Evolutionary conservation across 345 rosid species (phyloP).

Genomic region (Acer saccharum): DNA sequence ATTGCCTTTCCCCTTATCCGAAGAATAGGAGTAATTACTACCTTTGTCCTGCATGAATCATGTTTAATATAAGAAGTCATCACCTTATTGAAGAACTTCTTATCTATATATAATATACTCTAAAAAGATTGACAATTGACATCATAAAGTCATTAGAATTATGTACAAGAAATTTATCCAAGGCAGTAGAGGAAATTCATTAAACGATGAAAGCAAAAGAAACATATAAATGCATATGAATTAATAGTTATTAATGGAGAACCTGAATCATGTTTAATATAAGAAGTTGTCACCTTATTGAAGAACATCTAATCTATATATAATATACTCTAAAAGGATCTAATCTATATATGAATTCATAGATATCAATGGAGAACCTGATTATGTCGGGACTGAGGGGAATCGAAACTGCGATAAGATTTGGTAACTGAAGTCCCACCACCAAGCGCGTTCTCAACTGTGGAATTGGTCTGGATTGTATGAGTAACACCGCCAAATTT

Average conservation of each 20-base stretch:
- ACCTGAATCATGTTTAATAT: background rate
- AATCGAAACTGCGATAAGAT: conserved; percentile 10
- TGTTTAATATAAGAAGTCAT: conserved; percentile 14
- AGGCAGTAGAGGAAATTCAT: background rate
- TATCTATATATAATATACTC: background rate
- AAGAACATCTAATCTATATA: background rate
- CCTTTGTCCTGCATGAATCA: conserved; percentile 37
- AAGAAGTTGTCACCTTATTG: conserved; percentile 10
- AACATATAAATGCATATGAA: background rate
- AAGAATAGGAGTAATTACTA: conserved; percentile 14
- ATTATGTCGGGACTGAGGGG: conserved; percentile 27
- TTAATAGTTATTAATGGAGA: too few relatives aligned
- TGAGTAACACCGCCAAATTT: conserved; percentile 63
- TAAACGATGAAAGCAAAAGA: background rate
- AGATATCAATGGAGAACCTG: conserved; percentile 10
- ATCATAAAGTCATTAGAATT: conserved; percentile 10
- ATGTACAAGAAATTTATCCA: background rate
- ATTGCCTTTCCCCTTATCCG: conserved; percentile 37
- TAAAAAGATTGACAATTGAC: background rate
- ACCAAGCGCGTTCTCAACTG: conserved; percentile 16
- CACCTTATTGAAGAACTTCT: background rate
- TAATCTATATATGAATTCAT: conserved; percentile 1
- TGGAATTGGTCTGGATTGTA: conserved; percentile 49
- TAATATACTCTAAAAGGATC: background rate
- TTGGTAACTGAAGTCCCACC: conserved; percentile 4